Percentiles rank a stretch among this genome's conserved stretches.
Conservation (phyloP, 2,329 filamentous ascomycete genomes). For the Cladosporium cucumerinum region DNA sequence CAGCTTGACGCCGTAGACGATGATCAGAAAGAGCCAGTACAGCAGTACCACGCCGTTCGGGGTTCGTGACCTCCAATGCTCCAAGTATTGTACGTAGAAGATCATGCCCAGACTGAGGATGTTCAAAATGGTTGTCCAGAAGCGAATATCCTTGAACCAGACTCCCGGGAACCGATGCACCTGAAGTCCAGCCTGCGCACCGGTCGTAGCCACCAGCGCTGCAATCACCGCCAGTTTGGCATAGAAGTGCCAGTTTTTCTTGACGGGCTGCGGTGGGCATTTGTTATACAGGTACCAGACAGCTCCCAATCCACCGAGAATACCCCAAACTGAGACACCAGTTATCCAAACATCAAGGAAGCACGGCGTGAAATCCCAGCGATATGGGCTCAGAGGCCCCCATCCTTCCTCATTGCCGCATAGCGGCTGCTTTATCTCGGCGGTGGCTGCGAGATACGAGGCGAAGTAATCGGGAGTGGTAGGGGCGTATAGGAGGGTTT, state of each 20-base stretch:
- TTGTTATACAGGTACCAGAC: constrained; percentile 75
- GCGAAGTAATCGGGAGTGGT: constrained; percentile 19
- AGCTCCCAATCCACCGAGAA: constrained; percentile 72
- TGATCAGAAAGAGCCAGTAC: constrained; percentile 85
- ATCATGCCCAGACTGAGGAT: constrained; percentile 70
- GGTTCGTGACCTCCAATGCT: constrained; percentile 77
- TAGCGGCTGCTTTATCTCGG: constrained; percentile 58
- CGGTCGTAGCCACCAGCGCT: constrained; percentile 64
- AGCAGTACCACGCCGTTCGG: constrained; percentile 85
- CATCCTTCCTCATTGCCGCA: constrained; percentile 91
- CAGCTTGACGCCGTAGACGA: constrained; percentile 76
- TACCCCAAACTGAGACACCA: constrained; percentile 69
- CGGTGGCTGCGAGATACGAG: constrained; percentile 31
- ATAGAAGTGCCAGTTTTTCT: constrained; percentile 91
- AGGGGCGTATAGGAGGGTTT: constrained; percentile 15
- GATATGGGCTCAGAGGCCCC: constrained; percentile 82
- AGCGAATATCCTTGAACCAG: constrained; percentile 79
- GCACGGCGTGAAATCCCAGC: constrained; percentile 95
- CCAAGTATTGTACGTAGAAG: constrained; percentile 77
- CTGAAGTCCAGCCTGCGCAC: constrained; percentile 72
- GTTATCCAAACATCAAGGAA: constrained; percentile 92
- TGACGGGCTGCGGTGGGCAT: constrained; percentile 62
- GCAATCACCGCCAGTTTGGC: constrained; percentile 73
- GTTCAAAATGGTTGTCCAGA: constrained; percentile 74
- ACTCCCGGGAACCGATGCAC: constrained; percentile 64